Conservation (phyloP, 495 filamentous ascomycete genomes). For the Penicillium subrubescens region DNA sequence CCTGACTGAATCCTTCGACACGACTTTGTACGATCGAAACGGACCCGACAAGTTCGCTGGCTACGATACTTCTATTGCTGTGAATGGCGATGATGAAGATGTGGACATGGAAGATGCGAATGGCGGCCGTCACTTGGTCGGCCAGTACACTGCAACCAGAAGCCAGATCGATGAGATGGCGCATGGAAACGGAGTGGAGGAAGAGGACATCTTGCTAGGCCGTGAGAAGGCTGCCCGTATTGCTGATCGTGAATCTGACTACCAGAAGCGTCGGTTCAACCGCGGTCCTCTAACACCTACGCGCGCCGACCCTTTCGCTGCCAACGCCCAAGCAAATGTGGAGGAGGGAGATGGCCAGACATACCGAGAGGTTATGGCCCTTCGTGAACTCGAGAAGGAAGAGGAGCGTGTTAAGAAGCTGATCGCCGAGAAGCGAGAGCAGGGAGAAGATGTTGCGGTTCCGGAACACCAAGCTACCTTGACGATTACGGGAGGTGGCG, state of each 20-base stretch:
- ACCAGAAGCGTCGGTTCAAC: conserved; percentile 92
- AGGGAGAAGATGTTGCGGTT: conserved; percentile 55
- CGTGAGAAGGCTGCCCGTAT: conserved; percentile 90
- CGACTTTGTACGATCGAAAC: conserved; percentile 83
- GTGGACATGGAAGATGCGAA: conserved; percentile 79
- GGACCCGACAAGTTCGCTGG: conserved; percentile 83
- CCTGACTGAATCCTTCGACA: conserved; percentile 93
- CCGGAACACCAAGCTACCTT: conserved; percentile 71
- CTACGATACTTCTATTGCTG: conserved; percentile 86
- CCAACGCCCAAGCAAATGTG: conserved; percentile 67
- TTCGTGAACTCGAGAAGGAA: conserved; percentile 88
- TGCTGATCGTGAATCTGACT: conserved; percentile 90
- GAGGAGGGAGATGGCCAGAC: conserved; percentile 70
- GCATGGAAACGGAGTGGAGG: conserved; percentile 77
- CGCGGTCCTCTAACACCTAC: conserved; percentile 81
- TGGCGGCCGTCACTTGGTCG: conserved; percentile 76
- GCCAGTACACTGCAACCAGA: conserved; percentile 93
- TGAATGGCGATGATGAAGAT: conserved; percentile 68
- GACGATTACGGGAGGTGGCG: conserved; percentile 61
- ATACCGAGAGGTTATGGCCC: conserved; percentile 90
- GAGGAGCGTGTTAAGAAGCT: conserved; percentile 83
- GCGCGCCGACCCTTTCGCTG: conserved; percentile 84
- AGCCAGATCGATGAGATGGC: conserved; percentile 95
- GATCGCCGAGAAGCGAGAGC: conserved; percentile 73
- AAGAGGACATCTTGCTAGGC: conserved; percentile 86